Percentiles rank a stretch among this genome's conserved stretches.
Conservation (phyloP, 805 yeast species). For the Cyberlindnera americana region DNA sequence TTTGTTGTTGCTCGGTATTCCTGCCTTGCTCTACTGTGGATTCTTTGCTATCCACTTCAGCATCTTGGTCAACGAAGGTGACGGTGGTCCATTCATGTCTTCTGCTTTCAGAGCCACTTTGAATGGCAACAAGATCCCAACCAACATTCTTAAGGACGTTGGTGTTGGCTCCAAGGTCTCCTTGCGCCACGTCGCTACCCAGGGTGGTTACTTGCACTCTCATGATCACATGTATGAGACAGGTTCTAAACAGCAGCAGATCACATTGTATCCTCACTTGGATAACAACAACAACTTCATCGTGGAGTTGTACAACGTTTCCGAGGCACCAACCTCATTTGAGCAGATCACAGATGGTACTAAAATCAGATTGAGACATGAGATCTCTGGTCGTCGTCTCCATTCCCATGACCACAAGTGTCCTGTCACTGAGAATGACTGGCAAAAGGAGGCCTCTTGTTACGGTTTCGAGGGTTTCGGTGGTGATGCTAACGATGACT, state of each 20-base stretch:
- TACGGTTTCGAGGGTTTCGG: conserved; percentile 74
- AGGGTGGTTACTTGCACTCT: conserved; percentile 83
- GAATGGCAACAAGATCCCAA: conserved; percentile 58
- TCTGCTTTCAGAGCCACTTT: conserved; percentile 68
- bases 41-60: conserved; percentile 65
- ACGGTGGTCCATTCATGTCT: conserved; percentile 68
- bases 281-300: conserved; percentile 73
- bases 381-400: conserved; percentile 56
- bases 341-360: conserved; percentile 64
- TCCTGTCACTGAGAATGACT: conserved; percentile 68
- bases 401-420: conserved; percentile 84
- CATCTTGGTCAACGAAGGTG: conserved; percentile 57
- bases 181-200: conserved; percentile 64
- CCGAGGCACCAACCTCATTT: conserved; percentile 54
- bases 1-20: conserved; percentile 51
- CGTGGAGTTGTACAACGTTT: conserved; percentile 61
- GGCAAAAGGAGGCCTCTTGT: conserved; percentile 80
- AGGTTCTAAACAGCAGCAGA: conserved; percentile 82
- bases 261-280: conserved; percentile 75
- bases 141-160: conserved; percentile 55
- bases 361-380: conserved; percentile 65
- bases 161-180: conserved; percentile 70
- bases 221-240: conserved; percentile 67
- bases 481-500: conserved; percentile 85
- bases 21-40: conserved; percentile 48